Conservation (phyloP, 345 rosid genomes). For the Mangifera indica region DNA sequence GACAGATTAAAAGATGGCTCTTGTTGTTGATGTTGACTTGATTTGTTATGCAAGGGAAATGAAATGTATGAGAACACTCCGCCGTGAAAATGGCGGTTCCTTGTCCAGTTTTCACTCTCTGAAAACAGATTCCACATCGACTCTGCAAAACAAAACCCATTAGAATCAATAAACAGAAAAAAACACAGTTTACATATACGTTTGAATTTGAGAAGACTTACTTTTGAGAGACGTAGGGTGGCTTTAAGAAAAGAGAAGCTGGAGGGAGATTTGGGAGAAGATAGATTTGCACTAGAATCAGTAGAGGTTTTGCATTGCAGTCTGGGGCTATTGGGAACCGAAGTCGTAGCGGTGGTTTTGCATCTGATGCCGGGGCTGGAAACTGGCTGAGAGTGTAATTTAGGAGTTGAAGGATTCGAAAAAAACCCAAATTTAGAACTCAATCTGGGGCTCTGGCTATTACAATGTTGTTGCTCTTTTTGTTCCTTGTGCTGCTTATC, state of each 20-base stretch:
- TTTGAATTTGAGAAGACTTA: constrained; percentile 22
- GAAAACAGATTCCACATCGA: constrained; percentile 75
- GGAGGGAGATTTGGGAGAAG: constrained; percentile 75
- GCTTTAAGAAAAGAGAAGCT: constrained; percentile 69
- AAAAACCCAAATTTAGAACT: constrained; percentile 68
- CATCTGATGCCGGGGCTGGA: constrained; percentile 54
- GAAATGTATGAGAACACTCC: constrained; percentile 79
- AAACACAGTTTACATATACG: not conserved
- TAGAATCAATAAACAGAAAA: not conserved
- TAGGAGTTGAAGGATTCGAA: constrained; percentile 83
- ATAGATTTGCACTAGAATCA: constrained; percentile 32
- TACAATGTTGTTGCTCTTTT: constrained; percentile 14
- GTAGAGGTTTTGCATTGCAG: constrained; percentile 50
- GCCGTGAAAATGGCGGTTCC: constrained; percentile 88
- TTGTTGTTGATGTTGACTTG: constrained; percentile 43
- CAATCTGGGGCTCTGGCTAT: constrained; percentile 42
- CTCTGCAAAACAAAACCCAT: constrained; percentile 30
- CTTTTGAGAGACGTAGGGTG: constrained; percentile 63
- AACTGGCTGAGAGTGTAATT: constrained; percentile 46
- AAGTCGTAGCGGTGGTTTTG: constrained; percentile 46
- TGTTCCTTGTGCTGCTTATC: constrained; percentile 27
- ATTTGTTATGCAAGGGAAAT: constrained; percentile 68
- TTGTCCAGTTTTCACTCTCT: constrained; percentile 61
- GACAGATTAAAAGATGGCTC: constrained; percentile 51
- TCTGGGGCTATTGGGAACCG: constrained; percentile 59